Conservation (phyloP, 2,329 filamentous ascomycete genomes). For the Fusarium clavum region DNA sequence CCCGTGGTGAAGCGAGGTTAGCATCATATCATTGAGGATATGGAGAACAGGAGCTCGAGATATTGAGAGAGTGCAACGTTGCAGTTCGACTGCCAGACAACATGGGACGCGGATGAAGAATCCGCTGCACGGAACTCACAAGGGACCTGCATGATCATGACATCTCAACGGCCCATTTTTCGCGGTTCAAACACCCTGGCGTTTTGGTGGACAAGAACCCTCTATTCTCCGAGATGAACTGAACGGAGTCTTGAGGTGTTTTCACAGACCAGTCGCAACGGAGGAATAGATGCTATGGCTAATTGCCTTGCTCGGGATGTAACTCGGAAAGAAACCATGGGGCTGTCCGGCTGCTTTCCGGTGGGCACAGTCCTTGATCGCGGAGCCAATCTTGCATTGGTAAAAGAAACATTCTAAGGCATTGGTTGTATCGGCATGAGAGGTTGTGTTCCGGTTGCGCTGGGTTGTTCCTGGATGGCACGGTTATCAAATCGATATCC, state of each 20-base stretch:
- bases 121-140: constrained; percentile 14
- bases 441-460: neutral
- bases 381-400: constrained; percentile 7
- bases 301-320: neutral
- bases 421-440: constrained; percentile 10
- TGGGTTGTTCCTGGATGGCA: constrained; percentile 1
- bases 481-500: neutral
- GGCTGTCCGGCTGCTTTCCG: constrained; percentile 12
- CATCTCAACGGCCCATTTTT: constrained; percentile 10
- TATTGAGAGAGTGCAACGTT: constrained; percentile 26
- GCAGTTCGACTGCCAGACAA: constrained; percentile 4
- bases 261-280: constrained; percentile 2
- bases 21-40: constrained; percentile 10
- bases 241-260: neutral
- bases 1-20: neutral
- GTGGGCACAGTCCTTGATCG: constrained; percentile 13
- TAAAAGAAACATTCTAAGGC: constrained; percentile 2
- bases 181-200: constrained; percentile 10
- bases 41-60: constrained; percentile 1
- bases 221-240: constrained; percentile 12
- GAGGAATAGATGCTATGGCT: constrained; percentile 2
- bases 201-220: constrained; percentile 2
- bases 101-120: constrained; percentile 1
- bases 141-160: constrained; percentile 19
- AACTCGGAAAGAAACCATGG: constrained; percentile 9